Evolutionary conservation across 305 asterid species (phyloP), one percentile per base, ranked within the genome.

Genomic region (Vinca major): DNA sequence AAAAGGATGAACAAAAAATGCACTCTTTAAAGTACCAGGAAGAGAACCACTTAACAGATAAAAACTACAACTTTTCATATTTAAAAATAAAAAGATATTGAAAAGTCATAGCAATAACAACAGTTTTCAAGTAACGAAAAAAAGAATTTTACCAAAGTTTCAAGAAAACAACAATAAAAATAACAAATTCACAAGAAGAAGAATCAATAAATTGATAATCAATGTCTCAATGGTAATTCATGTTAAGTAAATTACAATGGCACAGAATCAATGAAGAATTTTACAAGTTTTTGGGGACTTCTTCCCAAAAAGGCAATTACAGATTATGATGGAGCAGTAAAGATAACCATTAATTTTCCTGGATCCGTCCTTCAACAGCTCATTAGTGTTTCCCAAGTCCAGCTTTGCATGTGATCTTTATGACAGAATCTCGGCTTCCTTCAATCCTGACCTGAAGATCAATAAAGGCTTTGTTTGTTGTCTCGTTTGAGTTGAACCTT

Each of bases 401-500:
- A 69, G 63, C 60, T 65, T 45, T 58, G 60, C 48, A 21, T 33
- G 68, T 40, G 65, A 39, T 57, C 58, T 55, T 53, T 71, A 12
- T 8, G 67, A 44, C n/a, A 52, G 70, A 39, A 70, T 36, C 36
- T 49, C 67, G 21, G 72, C 77, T 64, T 36, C 70, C 53, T 57
- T 44, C 70, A 55, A 21, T 58, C 43, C 57, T 61, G 52, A 72
- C 73, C 47, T 54, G 58, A 51, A 70, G 55, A 61, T 80, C 84
- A 87, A 71, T 77, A 84, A 74, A 85, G 77, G 73, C 37, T 85
- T 75, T 79, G 83, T 74, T 86, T 88, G 71, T 89, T 86, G 71
- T 90, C 95, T 74, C 92, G 80, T 78, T 93, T 93, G 43, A 90
- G 94, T 78, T 90, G 97, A 74, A 93, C 98, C 89, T 90, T 93